These are phyloP conservation scores for Talaromyces stipitatus DNA, from an alignment of 495 filamentous ascomycete species.

Conservation along the genomic window DNA sequence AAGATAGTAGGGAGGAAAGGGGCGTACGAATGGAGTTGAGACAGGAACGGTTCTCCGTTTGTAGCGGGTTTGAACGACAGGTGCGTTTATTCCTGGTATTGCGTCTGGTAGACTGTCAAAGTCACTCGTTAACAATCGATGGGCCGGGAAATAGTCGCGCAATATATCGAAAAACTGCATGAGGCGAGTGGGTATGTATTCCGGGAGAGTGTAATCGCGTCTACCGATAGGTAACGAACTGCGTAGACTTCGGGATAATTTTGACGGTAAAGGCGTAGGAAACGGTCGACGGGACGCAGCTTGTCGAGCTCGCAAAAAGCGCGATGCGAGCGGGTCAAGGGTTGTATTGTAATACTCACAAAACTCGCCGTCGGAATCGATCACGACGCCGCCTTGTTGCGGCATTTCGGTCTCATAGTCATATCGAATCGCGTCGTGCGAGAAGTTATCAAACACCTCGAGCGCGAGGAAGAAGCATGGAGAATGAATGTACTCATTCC, in stretches of 20 bases:
- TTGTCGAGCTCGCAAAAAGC: slow-evolving; percentile 74
- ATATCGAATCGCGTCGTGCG: slow-evolving; percentile 89
- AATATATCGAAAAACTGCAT: slow-evolving; percentile 96
- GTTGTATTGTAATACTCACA: slow-evolving; percentile 78
- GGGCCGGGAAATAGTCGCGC: slow-evolving; percentile 75
- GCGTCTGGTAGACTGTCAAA: slow-evolving; percentile 81
- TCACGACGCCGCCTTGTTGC: slow-evolving; percentile 78
- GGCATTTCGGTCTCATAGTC: slow-evolving; percentile 64
- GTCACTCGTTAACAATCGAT: slow-evolving; percentile 82
- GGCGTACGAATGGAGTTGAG: slow-evolving; percentile 76
- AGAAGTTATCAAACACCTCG: slow-evolving; percentile 98
- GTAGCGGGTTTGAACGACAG: slow-evolving; percentile 93
- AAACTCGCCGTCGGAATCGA: slow-evolving; percentile 82
- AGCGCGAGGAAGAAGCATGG: slow-evolving; percentile 98
- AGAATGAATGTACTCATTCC: slow-evolving; percentile 73
- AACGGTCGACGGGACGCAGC: slow-evolving; percentile 49
- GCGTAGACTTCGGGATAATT: slow-evolving; percentile 49
- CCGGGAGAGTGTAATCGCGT: slow-evolving; percentile 66
- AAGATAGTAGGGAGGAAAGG: not conserved
- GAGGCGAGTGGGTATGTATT: slow-evolving; percentile 89
- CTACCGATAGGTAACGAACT: slow-evolving; percentile 54
- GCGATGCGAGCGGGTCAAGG: slow-evolving; percentile 74
- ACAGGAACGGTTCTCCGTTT: slow-evolving; percentile 81
- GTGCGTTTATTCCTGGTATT: slow-evolving; percentile 75
- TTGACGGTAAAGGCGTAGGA: slow-evolving; percentile 47